phyloP scores from a whole-genome alignment of 805 yeast genomes.

The Metschnikowia amazonensis region DNA sequence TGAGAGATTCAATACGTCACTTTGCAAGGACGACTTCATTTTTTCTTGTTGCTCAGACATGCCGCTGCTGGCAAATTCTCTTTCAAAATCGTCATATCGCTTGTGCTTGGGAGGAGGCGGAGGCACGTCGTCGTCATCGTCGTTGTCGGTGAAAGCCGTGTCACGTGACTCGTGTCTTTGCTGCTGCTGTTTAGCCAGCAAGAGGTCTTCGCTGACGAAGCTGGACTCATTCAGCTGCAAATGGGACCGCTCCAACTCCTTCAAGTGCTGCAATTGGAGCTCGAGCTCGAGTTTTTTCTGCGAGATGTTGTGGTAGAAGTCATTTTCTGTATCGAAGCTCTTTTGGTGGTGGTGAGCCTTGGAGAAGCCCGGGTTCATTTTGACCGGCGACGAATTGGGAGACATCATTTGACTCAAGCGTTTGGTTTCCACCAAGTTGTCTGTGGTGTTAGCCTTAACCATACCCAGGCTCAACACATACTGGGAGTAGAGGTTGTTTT shows the following conservation, averaged over 20 bases:
- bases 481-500: constrained; percentile 15
- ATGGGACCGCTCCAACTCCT: constrained; percentile 25
- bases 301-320: constrained; percentile 22
- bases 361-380: constrained; percentile 1
- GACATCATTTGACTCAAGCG: constrained; percentile 16
- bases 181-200: constrained; percentile 22
- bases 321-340: constrained; percentile 11
- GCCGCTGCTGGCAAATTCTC: constrained; percentile 10
- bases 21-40: constrained; percentile 37
- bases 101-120: constrained; percentile 37
- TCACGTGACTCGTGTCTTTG: constrained; percentile 17
- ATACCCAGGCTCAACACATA: constrained; percentile 17
- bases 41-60: constrained; percentile 29
- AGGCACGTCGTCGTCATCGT: constrained; percentile 22
- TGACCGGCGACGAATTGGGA: constrained; percentile 23
- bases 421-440: constrained; percentile 12
- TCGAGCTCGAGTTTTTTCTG: constrained; percentile 38
- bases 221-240: constrained; percentile 23
- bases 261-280: constrained; percentile 33
- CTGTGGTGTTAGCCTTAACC: constrained; percentile 14
- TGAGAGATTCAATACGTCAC: constrained; percentile 48
- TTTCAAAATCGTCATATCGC: constrained; percentile 30
- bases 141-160: constrained; percentile 32
- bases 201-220: constrained; percentile 33
- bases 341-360: not conserved